Percentiles rank a stretch among this genome's conserved stretches.
These are phyloP conservation scores for Umbelopsis ramanniana DNA, from an alignment of 192 early-diverging fungal species.

Conservation along the genomic window DNA sequence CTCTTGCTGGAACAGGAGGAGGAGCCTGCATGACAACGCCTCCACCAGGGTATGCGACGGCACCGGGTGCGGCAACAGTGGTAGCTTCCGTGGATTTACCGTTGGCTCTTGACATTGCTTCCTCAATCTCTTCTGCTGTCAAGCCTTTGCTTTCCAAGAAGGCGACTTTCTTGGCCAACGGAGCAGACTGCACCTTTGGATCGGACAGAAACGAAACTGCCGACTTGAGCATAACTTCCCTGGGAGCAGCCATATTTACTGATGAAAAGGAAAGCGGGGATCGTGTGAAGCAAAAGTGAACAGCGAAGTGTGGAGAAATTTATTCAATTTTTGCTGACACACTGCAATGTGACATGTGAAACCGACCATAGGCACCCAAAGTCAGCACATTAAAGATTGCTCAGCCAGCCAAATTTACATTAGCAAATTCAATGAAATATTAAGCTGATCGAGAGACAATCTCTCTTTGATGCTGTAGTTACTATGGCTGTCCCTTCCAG, in stretches of 20 bases:
- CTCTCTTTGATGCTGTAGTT: too few species aligned
- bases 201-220: slow-evolving; percentile 94
- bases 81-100: slow-evolving; percentile 42
- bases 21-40: slow-evolving; percentile 47
- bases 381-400: too few species aligned
- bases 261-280: slow-evolving; percentile 17
- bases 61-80: slow-evolving; percentile 3
- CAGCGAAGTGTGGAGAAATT: neutral
- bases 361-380: neutral
- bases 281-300: slow-evolving; percentile 18
- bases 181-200: slow-evolving; percentile 87
- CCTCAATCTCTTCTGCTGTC: slow-evolving; percentile 89
- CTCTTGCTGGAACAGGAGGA: slow-evolving; percentile 56
- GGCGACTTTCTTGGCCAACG: slow-evolving; percentile 90
- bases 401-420: too few species aligned
- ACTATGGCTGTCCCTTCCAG: too few species aligned
- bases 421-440: too few species aligned
- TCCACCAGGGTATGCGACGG: slow-evolving; percentile 16
- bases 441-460: too few species aligned
- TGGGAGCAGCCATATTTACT: slow-evolving; percentile 10
- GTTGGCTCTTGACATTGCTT: slow-evolving; percentile 72
- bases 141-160: slow-evolving; percentile 97
- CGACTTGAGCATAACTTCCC: slow-evolving; percentile 72
- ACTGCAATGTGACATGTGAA: slow-evolving; percentile 19
- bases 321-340: slow-evolving; percentile 18